These are phyloP conservation scores for Kodamaea ohmeri DNA, from an alignment of 1,139 yeast species.

Conservation along the genomic window DNA sequence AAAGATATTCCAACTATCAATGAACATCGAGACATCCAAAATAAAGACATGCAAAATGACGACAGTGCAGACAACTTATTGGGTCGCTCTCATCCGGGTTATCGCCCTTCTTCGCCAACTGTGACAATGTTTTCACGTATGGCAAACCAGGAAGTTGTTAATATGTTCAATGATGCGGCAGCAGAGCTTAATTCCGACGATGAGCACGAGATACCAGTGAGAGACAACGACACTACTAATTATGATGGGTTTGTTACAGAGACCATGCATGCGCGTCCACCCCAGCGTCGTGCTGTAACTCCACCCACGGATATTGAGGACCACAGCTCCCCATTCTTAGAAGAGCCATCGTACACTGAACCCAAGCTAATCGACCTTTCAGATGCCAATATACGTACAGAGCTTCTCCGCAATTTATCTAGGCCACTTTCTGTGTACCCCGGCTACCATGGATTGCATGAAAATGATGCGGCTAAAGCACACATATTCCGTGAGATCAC, in stretches of 20 bases:
- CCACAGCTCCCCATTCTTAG: slow-evolving; percentile 50
- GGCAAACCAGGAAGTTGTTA: slow-evolving; percentile 71
- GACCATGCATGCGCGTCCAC: slow-evolving; percentile 31
- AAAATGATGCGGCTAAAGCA: slow-evolving; percentile 22
- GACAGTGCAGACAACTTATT: too few species aligned
- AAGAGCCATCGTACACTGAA: slow-evolving; percentile 27
- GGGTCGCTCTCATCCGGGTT: too few species aligned
- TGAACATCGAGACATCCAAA: background rate
- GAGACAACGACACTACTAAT: slow-evolving; percentile 25
- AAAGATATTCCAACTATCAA: too few species aligned
- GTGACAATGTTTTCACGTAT: slow-evolving; percentile 73
- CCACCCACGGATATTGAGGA: slow-evolving; percentile 35
- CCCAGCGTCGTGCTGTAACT: slow-evolving; percentile 18
- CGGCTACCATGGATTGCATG: slow-evolving; percentile 30
- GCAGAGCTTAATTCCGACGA: slow-evolving; percentile 29
- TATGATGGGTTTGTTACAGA: slow-evolving; percentile 55
- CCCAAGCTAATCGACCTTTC: slow-evolving; percentile 31
- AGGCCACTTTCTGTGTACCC: slow-evolving; percentile 29
- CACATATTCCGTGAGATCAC: slow-evolving; percentile 26
- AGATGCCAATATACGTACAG: slow-evolving; percentile 23
- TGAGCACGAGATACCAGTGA: slow-evolving; percentile 22
- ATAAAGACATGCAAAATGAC: too few species aligned
- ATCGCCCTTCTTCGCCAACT: slow-evolving; percentile 65
- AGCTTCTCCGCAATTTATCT: slow-evolving; percentile 23
- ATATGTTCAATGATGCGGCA: slow-evolving; percentile 72